Evolutionary conservation across 2,329 filamentous ascomycete species (phyloP).

Genomic region (Plectosphaerella sp.): DNA sequence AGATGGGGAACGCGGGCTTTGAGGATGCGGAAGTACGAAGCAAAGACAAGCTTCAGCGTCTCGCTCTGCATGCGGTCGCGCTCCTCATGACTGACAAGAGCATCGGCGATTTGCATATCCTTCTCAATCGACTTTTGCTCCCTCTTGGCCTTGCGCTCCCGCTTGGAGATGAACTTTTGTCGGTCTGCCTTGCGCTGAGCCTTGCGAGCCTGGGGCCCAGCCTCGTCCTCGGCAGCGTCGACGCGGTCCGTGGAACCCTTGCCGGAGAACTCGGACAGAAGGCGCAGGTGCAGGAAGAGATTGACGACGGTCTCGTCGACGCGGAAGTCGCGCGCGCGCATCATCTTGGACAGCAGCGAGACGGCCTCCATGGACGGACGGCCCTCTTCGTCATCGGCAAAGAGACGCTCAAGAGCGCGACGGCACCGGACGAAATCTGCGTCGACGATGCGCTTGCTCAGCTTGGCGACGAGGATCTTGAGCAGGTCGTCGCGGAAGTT

Average conservation of each 20-base stretch:
- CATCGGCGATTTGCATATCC: conserved; percentile 90
- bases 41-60: conserved; percentile 92
- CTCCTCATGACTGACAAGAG: conserved; percentile 86
- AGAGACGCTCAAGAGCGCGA: conserved; percentile 74
- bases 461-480: conserved; percentile 79
- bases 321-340: conserved; percentile 79
- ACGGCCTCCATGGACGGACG: conserved; percentile 84
- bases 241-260: conserved; percentile 77
- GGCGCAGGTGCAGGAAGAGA: conserved; percentile 81
- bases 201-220: conserved; percentile 11
- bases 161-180: conserved; percentile 84
- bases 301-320: conserved; percentile 85
- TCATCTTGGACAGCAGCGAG: conserved; percentile 84
- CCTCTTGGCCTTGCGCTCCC: conserved; percentile 74
- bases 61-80: conserved; percentile 92
- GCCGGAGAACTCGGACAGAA: conserved; percentile 81
- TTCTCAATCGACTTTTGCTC: conserved; percentile 87
- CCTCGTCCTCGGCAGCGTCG: conserved; percentile 42
- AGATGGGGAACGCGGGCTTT: conserved; percentile 77
- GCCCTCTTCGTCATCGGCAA: conserved; percentile 85
- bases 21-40: conserved; percentile 89
- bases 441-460: conserved; percentile 69
- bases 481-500: conserved; percentile 89
- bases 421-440: conserved; percentile 73
- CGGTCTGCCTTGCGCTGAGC: conserved; percentile 67